A percentile compares a stretch with the other conserved stretches of the same genome.
Conservation (phyloP, 257 asterid species). For the Voacanga thouarsii region DNA sequence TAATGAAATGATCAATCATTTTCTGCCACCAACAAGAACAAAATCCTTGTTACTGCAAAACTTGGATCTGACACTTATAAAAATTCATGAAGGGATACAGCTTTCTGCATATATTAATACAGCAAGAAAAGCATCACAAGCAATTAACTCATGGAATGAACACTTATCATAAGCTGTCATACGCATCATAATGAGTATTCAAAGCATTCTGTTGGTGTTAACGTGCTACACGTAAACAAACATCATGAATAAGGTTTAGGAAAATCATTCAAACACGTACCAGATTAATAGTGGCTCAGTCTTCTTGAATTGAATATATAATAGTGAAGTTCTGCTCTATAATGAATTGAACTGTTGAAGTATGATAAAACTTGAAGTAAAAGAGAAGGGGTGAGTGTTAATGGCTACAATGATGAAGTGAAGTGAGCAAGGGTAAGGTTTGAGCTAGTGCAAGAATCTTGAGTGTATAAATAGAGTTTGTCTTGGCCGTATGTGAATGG, state of each 20-base stretch:
- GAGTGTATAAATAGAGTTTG: slow-evolving; percentile 17
- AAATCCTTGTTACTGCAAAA: slow-evolving; percentile 20
- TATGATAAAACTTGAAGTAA: slow-evolving; percentile 12
- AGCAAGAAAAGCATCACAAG: slow-evolving; percentile 1
- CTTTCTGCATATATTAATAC: slow-evolving; percentile 28
- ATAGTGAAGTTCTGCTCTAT: not conserved
- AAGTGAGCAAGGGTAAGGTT: slow-evolving; percentile 22
- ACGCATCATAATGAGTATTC: not conserved
- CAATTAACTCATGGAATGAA: not conserved
- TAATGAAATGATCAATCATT: slow-evolving; percentile 31
- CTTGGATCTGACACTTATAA: slow-evolving; percentile 47
- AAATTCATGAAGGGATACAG: slow-evolving; percentile 28
- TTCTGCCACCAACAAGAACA: slow-evolving; percentile 33
- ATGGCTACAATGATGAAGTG: slow-evolving; percentile 6
- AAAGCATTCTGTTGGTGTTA: not conserved
- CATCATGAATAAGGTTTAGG: not conserved
- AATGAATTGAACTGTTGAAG: not conserved
- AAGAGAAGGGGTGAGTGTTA: not conserved
- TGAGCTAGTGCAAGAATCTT: slow-evolving; percentile 19
- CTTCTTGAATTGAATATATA: slow-evolving; percentile 2
- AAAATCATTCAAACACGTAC: not conserved
- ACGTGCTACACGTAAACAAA: not conserved
- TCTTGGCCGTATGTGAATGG: not conserved
- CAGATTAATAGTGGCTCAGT: not conserved
- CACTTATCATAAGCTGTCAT: slow-evolving; percentile 13